A percentile compares a stretch with the other conserved stretches of the same genome.
Conservation (phyloP, 176 grass and related monocot species). For the Eragrostis nindensis region DNA sequence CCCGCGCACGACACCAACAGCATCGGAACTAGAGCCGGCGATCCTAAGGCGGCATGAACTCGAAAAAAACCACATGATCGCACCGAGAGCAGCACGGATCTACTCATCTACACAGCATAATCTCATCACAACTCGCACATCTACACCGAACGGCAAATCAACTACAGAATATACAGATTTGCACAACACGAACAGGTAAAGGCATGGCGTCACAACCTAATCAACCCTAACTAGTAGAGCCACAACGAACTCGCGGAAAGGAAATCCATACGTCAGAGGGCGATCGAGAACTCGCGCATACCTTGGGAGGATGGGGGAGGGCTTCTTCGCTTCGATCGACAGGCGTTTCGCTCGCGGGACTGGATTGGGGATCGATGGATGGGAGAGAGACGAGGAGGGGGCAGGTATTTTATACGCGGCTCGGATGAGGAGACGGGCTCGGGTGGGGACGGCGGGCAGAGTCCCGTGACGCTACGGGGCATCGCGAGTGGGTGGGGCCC, state of each 20-base stretch:
- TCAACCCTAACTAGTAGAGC: not conserved
- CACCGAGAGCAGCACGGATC: not conserved
- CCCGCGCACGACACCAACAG: not conserved
- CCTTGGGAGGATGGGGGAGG: slow-evolving; percentile 24
- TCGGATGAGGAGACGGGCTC: not conserved
- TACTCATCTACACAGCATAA: not conserved
- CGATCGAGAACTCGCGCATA: slow-evolving; percentile 21
- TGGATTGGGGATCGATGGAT: not conserved
- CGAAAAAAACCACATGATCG: not conserved
- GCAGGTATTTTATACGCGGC: slow-evolving; percentile 29
- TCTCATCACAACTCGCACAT: not conserved
- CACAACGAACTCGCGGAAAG: not conserved
- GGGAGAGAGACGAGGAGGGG: not conserved
- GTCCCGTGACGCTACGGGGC: slow-evolving; percentile 29
- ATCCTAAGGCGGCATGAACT: too few relatives aligned
- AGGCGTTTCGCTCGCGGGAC: not conserved
- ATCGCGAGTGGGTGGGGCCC: not conserved
- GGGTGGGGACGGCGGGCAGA: not conserved
- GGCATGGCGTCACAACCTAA: not conserved
- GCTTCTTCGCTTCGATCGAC: not conserved
- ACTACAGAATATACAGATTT: not conserved
- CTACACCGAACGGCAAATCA: not conserved
- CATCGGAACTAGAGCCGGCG: not conserved
- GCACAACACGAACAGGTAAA: not conserved
- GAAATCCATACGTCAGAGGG: not conserved